A percentile compares a stretch with the other conserved stretches of the same genome.
phyloP scores from a whole-genome alignment of 306 rosid species.

The Cucumis hystrix region DNA sequence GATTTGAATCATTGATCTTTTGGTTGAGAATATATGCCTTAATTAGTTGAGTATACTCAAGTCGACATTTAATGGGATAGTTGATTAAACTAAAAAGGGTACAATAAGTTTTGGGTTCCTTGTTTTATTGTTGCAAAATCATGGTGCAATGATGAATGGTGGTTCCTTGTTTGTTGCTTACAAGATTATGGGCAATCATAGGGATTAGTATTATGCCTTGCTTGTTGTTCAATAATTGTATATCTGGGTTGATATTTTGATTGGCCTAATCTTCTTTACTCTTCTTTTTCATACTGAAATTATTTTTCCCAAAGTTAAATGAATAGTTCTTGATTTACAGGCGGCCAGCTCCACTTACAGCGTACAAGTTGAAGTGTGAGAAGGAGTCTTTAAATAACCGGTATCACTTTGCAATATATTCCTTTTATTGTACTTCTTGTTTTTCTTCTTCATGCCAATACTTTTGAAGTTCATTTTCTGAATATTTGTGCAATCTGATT shows the following conservation, averaged over 20 bases:
- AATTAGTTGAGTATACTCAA: neutral
- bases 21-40: neutral
- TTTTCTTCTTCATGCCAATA: neutral
- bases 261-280: neutral
- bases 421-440: too few relatives aligned
- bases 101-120: neutral
- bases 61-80: neutral
- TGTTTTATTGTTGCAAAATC: too few relatives aligned
- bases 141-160: neutral
- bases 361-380: conserved; percentile 91
- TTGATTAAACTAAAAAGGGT: neutral
- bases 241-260: neutral
- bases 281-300: neutral
- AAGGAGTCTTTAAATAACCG: conserved; percentile 69
- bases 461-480: neutral
- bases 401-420: conserved; percentile 20
- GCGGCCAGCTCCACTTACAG: conserved; percentile 47
- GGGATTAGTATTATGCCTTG: neutral
- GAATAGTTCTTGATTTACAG: conserved; percentile 30
- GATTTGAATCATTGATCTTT: too few relatives aligned
- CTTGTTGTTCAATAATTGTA: neutral
- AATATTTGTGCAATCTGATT: neutral
- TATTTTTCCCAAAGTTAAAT: neutral
- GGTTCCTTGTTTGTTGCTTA: neutral
- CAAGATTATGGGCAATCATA: neutral